Evolutionary conservation across 805 yeast genomes (phyloP), one percentile per base, ranked within the genome.

Genomic region (Maudiozyma barnettii): DNA sequence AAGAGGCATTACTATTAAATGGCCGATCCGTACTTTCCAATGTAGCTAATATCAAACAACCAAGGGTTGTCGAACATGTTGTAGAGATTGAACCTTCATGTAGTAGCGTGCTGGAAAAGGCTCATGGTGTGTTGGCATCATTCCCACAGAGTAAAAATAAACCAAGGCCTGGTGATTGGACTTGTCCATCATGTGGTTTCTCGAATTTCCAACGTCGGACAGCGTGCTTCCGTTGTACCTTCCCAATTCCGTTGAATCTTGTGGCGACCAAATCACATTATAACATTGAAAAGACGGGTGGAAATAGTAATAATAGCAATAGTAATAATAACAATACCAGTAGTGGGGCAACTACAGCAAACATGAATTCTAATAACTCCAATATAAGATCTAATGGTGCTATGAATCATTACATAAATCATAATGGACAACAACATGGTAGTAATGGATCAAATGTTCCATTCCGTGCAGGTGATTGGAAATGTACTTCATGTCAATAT

Each of bases 91-190:
- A 86, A 55, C 95, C 97, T 1, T 86, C 95, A 1, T 82, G 93
- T 39, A 75, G 82, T 3, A 69, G 75, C 38, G 85, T 90, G 2
- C 70, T 90, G 43, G 96, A 87, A 54, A 76, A 79, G 51, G 95
- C 96, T 1, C 84, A 79, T 54, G 95, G 84, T 37, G 76, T 90
- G 39, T 69, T 90, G 50, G 75, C 86, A 0, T 88, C 95, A 3
- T 90, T 90, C 67, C 95, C 96, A 14, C 79, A 83, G 29, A 76
- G 81, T 33, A 84, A 87, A 54, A 89, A 90, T 65, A 75, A 93
- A 57, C 95, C 96, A 20, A 74, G 97, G 60, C 97, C 97, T 0
- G 97, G 97, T 19, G 97, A 90, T 63, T 90, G 97, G 97, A 86
- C 85, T n/a, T 90, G 97, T 65, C 95, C 96, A 22, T 81, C 90